Percentiles rank a stretch among this genome's conserved stretches.
Conservation (phyloP, 805 yeast genomes). For the Myxozyma lipomycoides region DNA sequence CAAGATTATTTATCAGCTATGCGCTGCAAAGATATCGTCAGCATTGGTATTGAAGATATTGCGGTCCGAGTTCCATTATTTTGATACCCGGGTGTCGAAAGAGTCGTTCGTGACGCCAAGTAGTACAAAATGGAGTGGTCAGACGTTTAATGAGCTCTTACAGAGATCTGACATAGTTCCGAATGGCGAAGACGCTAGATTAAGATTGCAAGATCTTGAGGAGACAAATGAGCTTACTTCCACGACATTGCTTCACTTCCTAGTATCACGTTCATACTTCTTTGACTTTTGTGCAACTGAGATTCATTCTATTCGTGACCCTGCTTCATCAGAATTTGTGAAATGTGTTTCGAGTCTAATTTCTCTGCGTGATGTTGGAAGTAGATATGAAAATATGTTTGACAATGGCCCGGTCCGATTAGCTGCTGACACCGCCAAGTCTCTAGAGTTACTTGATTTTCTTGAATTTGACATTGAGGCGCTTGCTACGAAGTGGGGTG, state of each 20-base stretch:
- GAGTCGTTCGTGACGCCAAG: constrained; percentile 12
- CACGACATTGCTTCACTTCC: constrained; percentile 16
- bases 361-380: constrained; percentile 6
- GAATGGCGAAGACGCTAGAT: neutral
- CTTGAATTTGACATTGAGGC: constrained; percentile 48
- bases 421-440: constrained; percentile 49
- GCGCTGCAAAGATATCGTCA: constrained; percentile 56
- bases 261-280: constrained; percentile 17
- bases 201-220: neutral
- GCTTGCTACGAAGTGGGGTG: constrained; percentile 15
- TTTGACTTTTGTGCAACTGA: constrained; percentile 45
- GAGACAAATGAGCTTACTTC: constrained; percentile 3
- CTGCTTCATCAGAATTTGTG: constrained; percentile 17
- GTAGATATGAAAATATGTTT: constrained; percentile 29
- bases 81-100: constrained; percentile 6
- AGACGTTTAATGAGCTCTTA: constrained; percentile 8
- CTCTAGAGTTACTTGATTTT: constrained; percentile 67
- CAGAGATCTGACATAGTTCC: neutral
- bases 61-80: constrained; percentile 35
- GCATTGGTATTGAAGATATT: constrained; percentile 49
- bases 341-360: constrained; percentile 7
- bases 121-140: constrained; percentile 10
- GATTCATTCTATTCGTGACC: constrained; percentile 52
- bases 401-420: constrained; percentile 28
- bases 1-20: constrained; percentile 59